Base-by-base conservation (phyloP, 495 filamentous ascomycete species). In the Daldinia grandis region DNA sequence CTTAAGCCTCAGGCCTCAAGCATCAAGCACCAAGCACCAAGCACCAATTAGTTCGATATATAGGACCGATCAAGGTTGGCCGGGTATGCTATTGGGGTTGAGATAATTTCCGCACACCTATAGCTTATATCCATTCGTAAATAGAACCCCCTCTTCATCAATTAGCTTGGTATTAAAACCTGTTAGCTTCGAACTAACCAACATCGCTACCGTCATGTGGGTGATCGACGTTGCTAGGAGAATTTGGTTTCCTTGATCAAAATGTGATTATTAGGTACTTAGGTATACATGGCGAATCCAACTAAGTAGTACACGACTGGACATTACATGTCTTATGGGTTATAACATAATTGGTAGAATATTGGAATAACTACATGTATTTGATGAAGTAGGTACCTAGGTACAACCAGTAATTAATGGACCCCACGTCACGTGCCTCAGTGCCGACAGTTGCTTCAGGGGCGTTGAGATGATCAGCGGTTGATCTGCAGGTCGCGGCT, bases 401-500 rank as follows among this genome's bases (percentile, higher is more conserved):
- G 5, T 51, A 51, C 17, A 28, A 53, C n/a, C 5, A 15, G 21
- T 38, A 24, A 53, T 21, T 7, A 31, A 42, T 30, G 47, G 33
- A 33, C 57, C 66, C 66, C 62, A 56, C 66, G 42, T 73, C 71
- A 73, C 71, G 71, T 73, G 19, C 5, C 35, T 4, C 24, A 38
- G 30, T 56, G 14, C 57, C 42, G 68, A 44, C 47, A 56, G 33
- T 24, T 55, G 17, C 35, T 62, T 61, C 33, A 49, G 49, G 60
- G 25, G 17, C 59, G 9, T 58, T 44, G 44, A 62, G 33, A 57
- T 33, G 69, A 69, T 69, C 71, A 58, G 66, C 71, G 42, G 49
- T 21, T 64, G 67, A 69, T 70, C 66, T 70, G 67, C 71, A 64
- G 62, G 71, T 59, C 51, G 67, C 71, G 61, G 66, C 58, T 67